Base-by-base conservation (phyloP, 352 stramenopile genomes). In the Pythium phragmiticola region DNA sequence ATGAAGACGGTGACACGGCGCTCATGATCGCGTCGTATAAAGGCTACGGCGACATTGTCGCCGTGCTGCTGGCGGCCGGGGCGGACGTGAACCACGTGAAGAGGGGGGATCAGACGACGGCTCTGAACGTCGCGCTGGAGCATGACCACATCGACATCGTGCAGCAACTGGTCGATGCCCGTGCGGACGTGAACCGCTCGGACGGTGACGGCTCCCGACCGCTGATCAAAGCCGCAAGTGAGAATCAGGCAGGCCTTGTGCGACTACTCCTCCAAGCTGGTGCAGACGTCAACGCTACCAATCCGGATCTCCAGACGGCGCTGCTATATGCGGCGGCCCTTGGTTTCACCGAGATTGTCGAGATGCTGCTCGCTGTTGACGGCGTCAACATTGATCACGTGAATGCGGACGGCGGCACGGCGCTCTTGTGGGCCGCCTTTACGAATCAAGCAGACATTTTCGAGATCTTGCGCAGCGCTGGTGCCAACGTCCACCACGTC, bases 1-100 rank as follows among this genome's bases (percentile, higher is more conserved):
- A 28, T 28, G 26, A 28, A 28, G 26, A 28, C 26, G 26, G 26
- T 28, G 26, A 28, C 26, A 28, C 26, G 2, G 26, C 68, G 0
- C 47, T 80, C 19, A 63, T 72, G 46, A 59, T 78, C 17, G 73
- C 73, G 36, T 52, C 59, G 4, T 53, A 60, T 1, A 68, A 71
- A 17, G 73, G 73, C 2, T 66, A 75, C 28, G 55, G 42, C 13
- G 58, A 30, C 0, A 34, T 33, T 12, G 50, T 57, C 34, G 12
- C 6, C 30, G 30, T 19, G 50, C 50, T 57, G 50, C 17, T 57
- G 33, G 33, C 2, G 33, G 50, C 50, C 3, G 50, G 50, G 50
- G 26, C 50, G 34, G 34, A 46, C 16, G 23, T 39, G 23, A 14
- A 53, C 26, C 0, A 2, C 0, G 28, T 5, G 23, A 26, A 6